Evolutionary conservation across 1,284 basidiomycete genomes (phyloP), one percentile per base, ranked within the genome.

Genomic region (Apiotrichum laibachii): DNA sequence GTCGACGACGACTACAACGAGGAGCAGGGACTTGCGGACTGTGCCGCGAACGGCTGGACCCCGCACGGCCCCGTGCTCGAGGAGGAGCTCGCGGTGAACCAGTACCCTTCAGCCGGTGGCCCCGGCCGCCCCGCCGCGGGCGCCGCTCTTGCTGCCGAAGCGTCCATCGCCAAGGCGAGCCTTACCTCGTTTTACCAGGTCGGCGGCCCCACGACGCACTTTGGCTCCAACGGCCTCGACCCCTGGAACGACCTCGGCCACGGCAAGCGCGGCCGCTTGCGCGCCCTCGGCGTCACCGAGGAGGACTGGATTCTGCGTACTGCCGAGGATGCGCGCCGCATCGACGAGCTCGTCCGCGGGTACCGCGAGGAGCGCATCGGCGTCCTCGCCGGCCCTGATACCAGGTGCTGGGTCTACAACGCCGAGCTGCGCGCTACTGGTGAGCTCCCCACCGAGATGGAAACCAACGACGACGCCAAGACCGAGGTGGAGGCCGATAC

Each of bases 1-100:
- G 87, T 98, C 3, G 84, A 85, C 19, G 95, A 99, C 72, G 95
- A 99, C 79, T 99, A 99, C 78, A 92, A 92, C 78, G 92, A 96
- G 79, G 88, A 87, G 45, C 87, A 87, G 57, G 85, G 84, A 0
- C 82, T 88, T 1, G 85, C 83, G 57, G 87, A 89, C 55, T 87
- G 88, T 66, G 82, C 84, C 5, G 83, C 82, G 42, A 84, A 85
- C 39, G 89, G 89, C 10, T 81, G 88, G 62, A 86, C 87, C 67
- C 82, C 91, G 0, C 87, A 88, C 10, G 86, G 89, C 46, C 82
- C 79, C 12, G 89, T 90, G 3, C 88, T 88, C 22, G 91, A 92
- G n/a, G 89, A 92, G 58, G 86, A 75, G 26, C 60, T 72, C 22
- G 46, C 66, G 22, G 57, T 66, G 13, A 67, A 72, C 58, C 67